Evolutionary conservation across 805 yeast genomes (phyloP), one percentile per base, ranked within the genome.

Genomic region (Myxozyma neotropica): DNA sequence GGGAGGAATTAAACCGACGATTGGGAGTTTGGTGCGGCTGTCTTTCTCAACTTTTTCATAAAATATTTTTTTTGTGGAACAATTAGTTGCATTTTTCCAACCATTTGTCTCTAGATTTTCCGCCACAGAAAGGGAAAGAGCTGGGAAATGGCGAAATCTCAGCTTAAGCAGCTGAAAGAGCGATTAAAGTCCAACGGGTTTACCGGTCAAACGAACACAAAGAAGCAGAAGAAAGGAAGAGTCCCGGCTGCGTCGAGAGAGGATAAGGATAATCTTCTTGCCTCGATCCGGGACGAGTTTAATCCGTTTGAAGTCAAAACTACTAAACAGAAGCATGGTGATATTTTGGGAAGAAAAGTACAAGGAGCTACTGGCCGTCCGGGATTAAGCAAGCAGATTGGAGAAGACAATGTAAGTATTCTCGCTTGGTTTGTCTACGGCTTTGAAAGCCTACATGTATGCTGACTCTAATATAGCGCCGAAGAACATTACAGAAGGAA

Each of bases 231-330:
- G 68, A 74, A 73, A 48, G 69, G 69, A 59, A 31, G 59, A 35
- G 55, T 60, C 44, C 68, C 57, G 29, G 66, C 50, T 35, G 43
- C 79, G 77, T 82, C 88, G 69, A 79, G 88, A 68, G 87, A 87
- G 67, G 93, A 88, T 68, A 83, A 81, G 61, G 82, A 81, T 47
- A 73, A 78, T 45, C 78, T 81, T 10, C 76, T 89, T 15, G 72
- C 75, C 7, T 79, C 80, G 53, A 88, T 93, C 62, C 81, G 98
- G 69, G 84, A 83, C 53, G 87, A 92, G 68, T 91, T 92, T 78
- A 93, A 89, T 73, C 94, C 95, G 17, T 94, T 94, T 74, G 98
- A 92, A 69, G 79, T 83, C 44, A 88, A 89, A 67, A 78, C 83
- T 48, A 86, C 85, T 60, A 80, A 86, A 63, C 81, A 81, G 57